Conservation (phyloP, 176 grass and related monocot species). For the Cenchrus americanus region DNA sequence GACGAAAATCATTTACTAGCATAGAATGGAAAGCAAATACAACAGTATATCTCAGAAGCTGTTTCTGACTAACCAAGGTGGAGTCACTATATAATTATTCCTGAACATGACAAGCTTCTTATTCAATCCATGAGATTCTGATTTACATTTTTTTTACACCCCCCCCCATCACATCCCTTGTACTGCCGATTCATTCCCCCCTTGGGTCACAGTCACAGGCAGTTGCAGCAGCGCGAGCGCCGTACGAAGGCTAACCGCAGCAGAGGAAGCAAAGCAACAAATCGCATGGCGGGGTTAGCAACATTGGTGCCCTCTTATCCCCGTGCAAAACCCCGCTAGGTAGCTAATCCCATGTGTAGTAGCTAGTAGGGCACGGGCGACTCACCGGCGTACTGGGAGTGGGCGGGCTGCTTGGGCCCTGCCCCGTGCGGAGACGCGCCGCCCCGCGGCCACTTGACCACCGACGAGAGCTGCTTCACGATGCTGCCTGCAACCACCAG, state of each 20-base stretch:
- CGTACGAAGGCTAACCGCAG: not conserved
- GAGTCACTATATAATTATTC: not conserved
- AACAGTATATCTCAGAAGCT: no score
- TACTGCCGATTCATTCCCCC: not conserved
- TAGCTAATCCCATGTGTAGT: not conserved
- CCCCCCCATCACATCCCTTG: not conserved
- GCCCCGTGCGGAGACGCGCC: conserved; percentile 42
- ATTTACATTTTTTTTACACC: not conserved
- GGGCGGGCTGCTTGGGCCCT: conserved; percentile 30
- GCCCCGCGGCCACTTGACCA: conserved; percentile 78
- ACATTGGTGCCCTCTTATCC: no score
- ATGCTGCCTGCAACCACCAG: conserved; percentile 60
- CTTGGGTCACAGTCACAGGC: not conserved
- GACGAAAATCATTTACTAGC: not conserved
- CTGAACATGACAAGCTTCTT: not conserved
- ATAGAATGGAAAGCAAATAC: not conserved
- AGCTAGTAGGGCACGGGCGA: not conserved
- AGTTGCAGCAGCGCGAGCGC: not conserved
- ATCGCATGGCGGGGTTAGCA: not conserved
- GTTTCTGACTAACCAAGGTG: not conserved
- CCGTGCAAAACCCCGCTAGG: not conserved
- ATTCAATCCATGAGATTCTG: not conserved
- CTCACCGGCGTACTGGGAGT: conserved; percentile 60
- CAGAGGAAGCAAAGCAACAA: not conserved
- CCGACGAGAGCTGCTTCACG: conserved; percentile 76